Conservation (phyloP, 805 yeast genomes). For the Starmerella sp. region DNA sequence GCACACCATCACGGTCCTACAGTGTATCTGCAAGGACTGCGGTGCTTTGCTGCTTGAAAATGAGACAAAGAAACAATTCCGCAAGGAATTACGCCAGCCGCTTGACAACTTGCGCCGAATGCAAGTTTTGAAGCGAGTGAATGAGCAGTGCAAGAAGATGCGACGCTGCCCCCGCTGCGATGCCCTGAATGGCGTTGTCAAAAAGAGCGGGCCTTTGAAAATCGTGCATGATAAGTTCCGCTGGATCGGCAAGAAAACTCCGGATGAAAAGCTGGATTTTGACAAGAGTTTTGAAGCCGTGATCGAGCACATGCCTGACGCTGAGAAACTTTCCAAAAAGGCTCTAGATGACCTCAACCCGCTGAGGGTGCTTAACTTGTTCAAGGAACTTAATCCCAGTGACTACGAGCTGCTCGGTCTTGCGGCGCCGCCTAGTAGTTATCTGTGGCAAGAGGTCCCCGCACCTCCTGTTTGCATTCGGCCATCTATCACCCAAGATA, state of each 20-base stretch:
- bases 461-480: constrained; percentile 99
- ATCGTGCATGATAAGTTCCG: constrained; percentile 92
- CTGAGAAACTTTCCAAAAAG: constrained; percentile 74
- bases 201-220: constrained; percentile 91
- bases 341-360: constrained; percentile 93
- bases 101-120: constrained; percentile 85
- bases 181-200: constrained; percentile 89
- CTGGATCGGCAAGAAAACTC: constrained; percentile 84
- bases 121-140: constrained; percentile 69
- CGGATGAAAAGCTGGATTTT: constrained; percentile 77
- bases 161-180: constrained; percentile 72
- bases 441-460: constrained; percentile 92
- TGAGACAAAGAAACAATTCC: constrained; percentile 52
- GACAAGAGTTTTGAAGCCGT: constrained; percentile 76
- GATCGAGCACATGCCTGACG: constrained; percentile 65
- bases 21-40: constrained; percentile 83
- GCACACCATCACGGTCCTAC: constrained; percentile 75
- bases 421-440: constrained; percentile 87
- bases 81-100: constrained; percentile 74
- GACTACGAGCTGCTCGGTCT: constrained; percentile 92
- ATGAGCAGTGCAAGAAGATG: constrained; percentile 92
- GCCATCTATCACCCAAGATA: constrained; percentile 92
- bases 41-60: constrained; percentile 68
- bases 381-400: constrained; percentile 70
- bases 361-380: constrained; percentile 70